These are phyloP conservation scores for Fraxinus anomala DNA, from an alignment of 257 asterid species.

Conservation along the genomic window DNA sequence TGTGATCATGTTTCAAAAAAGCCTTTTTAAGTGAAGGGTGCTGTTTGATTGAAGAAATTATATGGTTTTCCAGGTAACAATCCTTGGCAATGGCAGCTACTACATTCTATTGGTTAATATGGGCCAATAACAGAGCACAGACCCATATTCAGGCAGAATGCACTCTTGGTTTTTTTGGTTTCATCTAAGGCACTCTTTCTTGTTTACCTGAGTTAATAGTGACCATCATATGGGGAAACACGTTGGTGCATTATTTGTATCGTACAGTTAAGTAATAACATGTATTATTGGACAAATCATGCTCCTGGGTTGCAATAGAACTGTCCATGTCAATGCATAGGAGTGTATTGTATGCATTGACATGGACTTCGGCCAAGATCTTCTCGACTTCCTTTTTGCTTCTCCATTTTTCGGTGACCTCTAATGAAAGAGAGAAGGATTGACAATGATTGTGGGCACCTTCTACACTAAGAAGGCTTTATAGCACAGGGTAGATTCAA, in stretches of 20 bases:
- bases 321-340: not conserved
- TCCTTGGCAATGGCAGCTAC: no score
- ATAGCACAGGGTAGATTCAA: not conserved
- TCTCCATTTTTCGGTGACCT: not conserved
- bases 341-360: no score
- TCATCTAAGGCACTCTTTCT: not conserved
- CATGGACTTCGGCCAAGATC: not conserved
- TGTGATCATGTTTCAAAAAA: not conserved
- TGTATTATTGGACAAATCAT: not conserved
- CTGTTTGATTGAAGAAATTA: no score
- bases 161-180: not conserved
- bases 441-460: not conserved
- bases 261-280: not conserved
- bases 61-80: no score
- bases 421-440: not conserved
- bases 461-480: not conserved
- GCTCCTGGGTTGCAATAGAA: not conserved
- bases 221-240: not conserved
- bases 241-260: no score
- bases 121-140: not conserved
- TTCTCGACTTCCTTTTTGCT: not conserved
- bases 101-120: no score
- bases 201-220: no score
- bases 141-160: not conserved
- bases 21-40: no score